phyloP scores from a whole-genome alignment of 169 alveolate species.

The Cyclospora cayetanensis region DNA sequence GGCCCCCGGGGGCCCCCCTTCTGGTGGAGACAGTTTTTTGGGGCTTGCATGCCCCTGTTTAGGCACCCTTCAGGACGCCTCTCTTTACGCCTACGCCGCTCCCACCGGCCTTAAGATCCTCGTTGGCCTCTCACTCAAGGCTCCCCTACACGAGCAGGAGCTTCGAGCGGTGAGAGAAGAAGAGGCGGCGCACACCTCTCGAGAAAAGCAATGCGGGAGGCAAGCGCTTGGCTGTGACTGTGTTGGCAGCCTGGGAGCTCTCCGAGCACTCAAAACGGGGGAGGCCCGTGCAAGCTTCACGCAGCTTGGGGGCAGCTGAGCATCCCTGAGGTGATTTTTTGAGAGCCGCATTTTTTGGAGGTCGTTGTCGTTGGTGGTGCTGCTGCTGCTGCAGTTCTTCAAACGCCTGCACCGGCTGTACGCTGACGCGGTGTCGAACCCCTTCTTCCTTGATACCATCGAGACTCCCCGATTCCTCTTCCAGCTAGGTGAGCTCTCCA shows the following conservation, averaged over 20 bases:
- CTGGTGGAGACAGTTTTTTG: slow-evolving; percentile 41
- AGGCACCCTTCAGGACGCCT: slow-evolving; percentile 35
- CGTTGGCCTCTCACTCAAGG: slow-evolving; percentile 17
- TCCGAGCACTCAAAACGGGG: no score
- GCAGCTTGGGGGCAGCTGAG: no score
- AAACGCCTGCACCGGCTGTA: slow-evolving; percentile 57
- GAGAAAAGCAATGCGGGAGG: no score
- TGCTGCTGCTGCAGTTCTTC: slow-evolving; percentile 53
- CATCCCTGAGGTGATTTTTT: no score
- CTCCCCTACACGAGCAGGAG: background rate
- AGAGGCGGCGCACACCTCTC: no score
- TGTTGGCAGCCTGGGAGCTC: no score
- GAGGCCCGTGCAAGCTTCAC: no score
- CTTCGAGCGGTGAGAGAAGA: background rate
- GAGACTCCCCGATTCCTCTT: slow-evolving; percentile 47
- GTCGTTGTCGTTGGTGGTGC: slow-evolving; percentile 15
- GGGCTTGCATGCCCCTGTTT: slow-evolving; percentile 64
- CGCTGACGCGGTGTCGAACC: slow-evolving; percentile 63
- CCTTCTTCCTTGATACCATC: slow-evolving; percentile 44
- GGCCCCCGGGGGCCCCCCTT: slow-evolving; percentile 18
- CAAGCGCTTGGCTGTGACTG: no score
- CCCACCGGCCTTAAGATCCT: slow-evolving; percentile 66
- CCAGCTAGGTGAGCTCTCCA: slow-evolving; percentile 29
- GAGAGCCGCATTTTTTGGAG: no score
- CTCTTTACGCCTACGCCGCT: slow-evolving; percentile 54